These are phyloP conservation scores for Aspergillus cavernicola DNA, from an alignment of 495 filamentous ascomycete genomes.

Conservation along the genomic window DNA sequence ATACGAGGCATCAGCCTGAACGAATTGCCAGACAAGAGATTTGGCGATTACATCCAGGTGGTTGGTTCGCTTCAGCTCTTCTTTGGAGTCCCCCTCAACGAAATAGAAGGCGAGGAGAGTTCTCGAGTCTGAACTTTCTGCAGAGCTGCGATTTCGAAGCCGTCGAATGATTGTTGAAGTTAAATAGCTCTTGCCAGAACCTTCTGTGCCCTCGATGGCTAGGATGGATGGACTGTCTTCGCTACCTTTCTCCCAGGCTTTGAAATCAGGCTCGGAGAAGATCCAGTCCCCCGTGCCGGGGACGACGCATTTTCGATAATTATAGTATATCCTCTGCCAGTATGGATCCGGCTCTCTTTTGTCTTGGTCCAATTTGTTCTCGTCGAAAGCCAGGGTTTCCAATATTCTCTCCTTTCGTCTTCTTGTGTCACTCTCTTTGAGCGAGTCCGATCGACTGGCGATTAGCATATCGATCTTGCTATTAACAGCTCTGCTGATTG, in stretches of 20 bases:
- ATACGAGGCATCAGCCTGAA: conserved; percentile 32
- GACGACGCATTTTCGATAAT: conserved; percentile 30
- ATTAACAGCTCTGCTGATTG: conserved; percentile 23
- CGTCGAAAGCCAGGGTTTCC: conserved; percentile 30
- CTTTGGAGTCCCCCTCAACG: conserved; percentile 34
- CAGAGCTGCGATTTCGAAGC: conserved; percentile 25
- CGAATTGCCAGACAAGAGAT: conserved; percentile 36
- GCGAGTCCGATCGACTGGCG: conserved; percentile 20
- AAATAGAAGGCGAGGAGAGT: conserved; percentile 34
- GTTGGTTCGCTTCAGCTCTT: conserved; percentile 15
- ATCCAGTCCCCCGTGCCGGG: conserved; percentile 34
- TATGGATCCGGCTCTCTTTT: conserved; percentile 28
- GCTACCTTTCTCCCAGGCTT: conserved; percentile 25
- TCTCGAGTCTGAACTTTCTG: conserved; percentile 24
- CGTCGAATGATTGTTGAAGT: conserved; percentile 33
- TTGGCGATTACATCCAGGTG: conserved; percentile 24
- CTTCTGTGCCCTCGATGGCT: conserved; percentile 29
- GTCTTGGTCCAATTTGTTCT: conserved; percentile 28
- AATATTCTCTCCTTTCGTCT: conserved; percentile 29
- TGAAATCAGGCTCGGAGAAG: conserved; percentile 22
- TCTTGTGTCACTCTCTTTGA: conserved; percentile 32
- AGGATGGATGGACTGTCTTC: conserved; percentile 21
- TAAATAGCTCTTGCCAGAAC: conserved; percentile 36
- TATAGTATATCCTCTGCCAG: conserved; percentile 34
- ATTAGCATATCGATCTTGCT: conserved; percentile 21